A percentile compares a stretch with the other conserved stretches of the same genome.
Conservation (phyloP, 768 basidiomycete species). For the Russula earlei region DNA sequence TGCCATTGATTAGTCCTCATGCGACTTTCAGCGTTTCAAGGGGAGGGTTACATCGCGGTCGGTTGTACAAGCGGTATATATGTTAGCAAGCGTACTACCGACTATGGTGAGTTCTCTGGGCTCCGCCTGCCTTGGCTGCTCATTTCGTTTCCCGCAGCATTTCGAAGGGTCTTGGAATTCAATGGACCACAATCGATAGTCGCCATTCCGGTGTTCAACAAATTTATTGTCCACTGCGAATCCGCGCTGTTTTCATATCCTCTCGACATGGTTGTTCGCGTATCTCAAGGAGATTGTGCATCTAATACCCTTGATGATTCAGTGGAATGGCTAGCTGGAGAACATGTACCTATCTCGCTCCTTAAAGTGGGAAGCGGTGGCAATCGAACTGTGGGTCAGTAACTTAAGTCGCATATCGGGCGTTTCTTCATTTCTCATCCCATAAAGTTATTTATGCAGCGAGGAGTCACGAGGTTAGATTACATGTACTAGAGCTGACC, state of each 20-base stretch:
- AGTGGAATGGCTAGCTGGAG: background rate
- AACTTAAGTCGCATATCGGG: background rate
- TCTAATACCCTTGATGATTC: background rate
- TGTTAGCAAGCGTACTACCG: background rate
- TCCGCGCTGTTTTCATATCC: background rate
- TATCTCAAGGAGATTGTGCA: background rate
- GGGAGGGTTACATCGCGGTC: background rate
- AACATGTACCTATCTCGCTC: background rate
- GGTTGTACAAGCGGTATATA: background rate
- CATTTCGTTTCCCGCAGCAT: background rate
- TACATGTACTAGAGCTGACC: background rate
- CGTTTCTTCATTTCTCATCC: background rate
- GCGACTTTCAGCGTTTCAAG: background rate
- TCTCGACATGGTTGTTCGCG: background rate
- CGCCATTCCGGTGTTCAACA: background rate
- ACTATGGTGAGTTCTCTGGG: background rate
- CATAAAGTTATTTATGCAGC: background rate
- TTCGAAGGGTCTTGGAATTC: background rate
- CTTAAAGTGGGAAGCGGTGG: background rate
- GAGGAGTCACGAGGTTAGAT: background rate
- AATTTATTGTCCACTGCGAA: slow-evolving; percentile 1
- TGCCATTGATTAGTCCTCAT: background rate
- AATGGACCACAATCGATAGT: background rate
- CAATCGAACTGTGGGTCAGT: background rate
- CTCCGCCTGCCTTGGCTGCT: background rate